Conservation (phyloP, 176 grass and related monocot species). For the Oryza meridionalis region DNA sequence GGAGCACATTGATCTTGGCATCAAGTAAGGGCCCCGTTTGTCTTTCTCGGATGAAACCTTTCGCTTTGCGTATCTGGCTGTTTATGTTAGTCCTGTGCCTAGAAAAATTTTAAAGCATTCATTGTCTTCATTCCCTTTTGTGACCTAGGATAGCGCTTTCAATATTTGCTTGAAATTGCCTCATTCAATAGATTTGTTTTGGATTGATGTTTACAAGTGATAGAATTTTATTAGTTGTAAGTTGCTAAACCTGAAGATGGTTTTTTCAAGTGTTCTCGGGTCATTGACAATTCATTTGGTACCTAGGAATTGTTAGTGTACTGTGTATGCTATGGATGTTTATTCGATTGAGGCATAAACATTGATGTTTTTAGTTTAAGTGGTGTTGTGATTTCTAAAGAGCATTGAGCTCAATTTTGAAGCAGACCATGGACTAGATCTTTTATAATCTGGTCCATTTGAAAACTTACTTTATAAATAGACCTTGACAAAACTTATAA, state of each 20-base stretch:
- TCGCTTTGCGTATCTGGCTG: not conserved
- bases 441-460: too few species aligned
- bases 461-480: too few species aligned
- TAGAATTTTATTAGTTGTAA: not conserved
- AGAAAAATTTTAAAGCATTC: not conserved
- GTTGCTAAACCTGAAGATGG: not conserved
- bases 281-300: not conserved
- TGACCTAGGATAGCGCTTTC: not conserved
- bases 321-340: not conserved
- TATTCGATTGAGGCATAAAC: not conserved
- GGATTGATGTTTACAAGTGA: not conserved
- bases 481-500: too few species aligned
- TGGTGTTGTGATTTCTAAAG: not conserved
- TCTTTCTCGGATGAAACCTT: not conserved
- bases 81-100: not conserved
- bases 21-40: conserved; percentile 11
- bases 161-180: not conserved
- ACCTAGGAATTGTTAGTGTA: not conserved
- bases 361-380: not conserved
- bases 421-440: not conserved
- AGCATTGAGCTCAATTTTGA: not conserved
- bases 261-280: not conserved
- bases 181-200: not conserved
- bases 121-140: not conserved
- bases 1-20: conserved; percentile 52